phyloP scores from a whole-genome alignment of 345 rosid genomes.

The Heritiera littoralis region DNA sequence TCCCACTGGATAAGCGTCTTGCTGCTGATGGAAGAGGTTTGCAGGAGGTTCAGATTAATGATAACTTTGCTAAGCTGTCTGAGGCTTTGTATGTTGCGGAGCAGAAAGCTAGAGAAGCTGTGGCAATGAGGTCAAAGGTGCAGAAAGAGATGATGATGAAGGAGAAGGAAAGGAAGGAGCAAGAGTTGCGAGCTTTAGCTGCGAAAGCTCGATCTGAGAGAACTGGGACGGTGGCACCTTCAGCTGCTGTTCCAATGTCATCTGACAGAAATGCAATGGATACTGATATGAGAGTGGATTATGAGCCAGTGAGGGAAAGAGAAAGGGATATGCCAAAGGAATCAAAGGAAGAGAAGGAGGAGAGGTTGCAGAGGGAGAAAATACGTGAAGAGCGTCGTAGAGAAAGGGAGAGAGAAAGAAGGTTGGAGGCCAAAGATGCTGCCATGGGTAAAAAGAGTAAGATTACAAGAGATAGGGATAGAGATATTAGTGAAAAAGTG shows the following conservation, averaged over 20 bases:
- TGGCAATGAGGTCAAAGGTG: slow-evolving; percentile 94
- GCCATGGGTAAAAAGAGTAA: slow-evolving; percentile 98
- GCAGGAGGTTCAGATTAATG: slow-evolving; percentile 84
- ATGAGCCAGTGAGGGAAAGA: slow-evolving; percentile 54
- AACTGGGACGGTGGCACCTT: slow-evolving; percentile 57
- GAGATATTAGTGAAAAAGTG: slow-evolving; percentile 91
- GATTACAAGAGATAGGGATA: slow-evolving; percentile 89
- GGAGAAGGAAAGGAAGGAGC: slow-evolving; percentile 92
- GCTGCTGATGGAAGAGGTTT: slow-evolving; percentile 99
- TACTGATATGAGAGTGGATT: slow-evolving; percentile 59
- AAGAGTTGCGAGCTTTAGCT: slow-evolving; percentile 89
- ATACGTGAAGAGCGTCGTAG: slow-evolving; percentile 93
- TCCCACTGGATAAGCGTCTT: slow-evolving; percentile 95
- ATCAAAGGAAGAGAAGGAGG: slow-evolving; percentile 75
- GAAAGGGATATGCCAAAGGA: slow-evolving; percentile 60
- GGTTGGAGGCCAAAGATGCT: slow-evolving; percentile 79
- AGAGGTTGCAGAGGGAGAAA: slow-evolving; percentile 75
- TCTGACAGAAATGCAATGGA: slow-evolving; percentile 54
- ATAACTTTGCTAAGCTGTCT: slow-evolving; percentile 88
- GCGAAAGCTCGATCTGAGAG: slow-evolving; percentile 94
- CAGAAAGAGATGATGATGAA: slow-evolving; percentile 90
- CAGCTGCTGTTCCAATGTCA: slow-evolving; percentile 53
- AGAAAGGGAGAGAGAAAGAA: slow-evolving; percentile 94
- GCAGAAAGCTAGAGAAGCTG: slow-evolving; percentile 99
- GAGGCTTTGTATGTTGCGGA: slow-evolving; percentile 92